A percentile compares a stretch with the other conserved stretches of the same genome.
Conservation (phyloP, 2,329 filamentous ascomycete species). For the Pseudogymnoascus sp. region DNA sequence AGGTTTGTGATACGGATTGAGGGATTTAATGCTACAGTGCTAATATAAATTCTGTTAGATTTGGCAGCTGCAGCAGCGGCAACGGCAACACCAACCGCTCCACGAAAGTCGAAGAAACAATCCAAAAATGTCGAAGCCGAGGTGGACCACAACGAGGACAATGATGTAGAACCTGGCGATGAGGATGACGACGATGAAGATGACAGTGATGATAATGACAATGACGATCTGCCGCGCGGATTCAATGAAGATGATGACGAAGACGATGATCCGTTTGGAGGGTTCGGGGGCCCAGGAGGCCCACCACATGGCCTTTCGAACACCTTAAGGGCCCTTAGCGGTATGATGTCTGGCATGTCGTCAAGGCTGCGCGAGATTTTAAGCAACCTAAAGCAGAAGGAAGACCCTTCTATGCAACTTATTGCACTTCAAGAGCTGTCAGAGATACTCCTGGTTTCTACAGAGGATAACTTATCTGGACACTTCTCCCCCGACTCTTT, state of each 20-base stretch:
- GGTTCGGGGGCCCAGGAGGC: conserved; percentile 59
- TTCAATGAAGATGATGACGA: conserved; percentile 46
- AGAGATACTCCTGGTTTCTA: conserved; percentile 86
- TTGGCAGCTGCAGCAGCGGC: conserved; percentile 1
- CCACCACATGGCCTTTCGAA: conserved; percentile 62
- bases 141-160: conserved; percentile 47
- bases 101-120: conserved; percentile 49
- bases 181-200: conserved; percentile 54
- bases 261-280: conserved; percentile 53
- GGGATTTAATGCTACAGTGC: not conserved
- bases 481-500: conserved; percentile 92
- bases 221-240: conserved; percentile 28
- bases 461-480: conserved; percentile 90
- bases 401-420: conserved; percentile 78
- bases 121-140: conserved; percentile 65
- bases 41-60: not conserved
- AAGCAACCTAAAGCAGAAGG: conserved; percentile 68
- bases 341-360: conserved; percentile 83
- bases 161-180: conserved; percentile 37
- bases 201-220: conserved; percentile 48
- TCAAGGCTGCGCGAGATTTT: conserved; percentile 71
- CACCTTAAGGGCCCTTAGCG: conserved; percentile 78
- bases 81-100: conserved; percentile 22
- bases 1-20: conserved; percentile 32
- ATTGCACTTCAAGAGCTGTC: conserved; percentile 90